Base-by-base conservation (phyloP, 2,329 filamentous ascomycete species). In the Aspergillus tanneri region DNA sequence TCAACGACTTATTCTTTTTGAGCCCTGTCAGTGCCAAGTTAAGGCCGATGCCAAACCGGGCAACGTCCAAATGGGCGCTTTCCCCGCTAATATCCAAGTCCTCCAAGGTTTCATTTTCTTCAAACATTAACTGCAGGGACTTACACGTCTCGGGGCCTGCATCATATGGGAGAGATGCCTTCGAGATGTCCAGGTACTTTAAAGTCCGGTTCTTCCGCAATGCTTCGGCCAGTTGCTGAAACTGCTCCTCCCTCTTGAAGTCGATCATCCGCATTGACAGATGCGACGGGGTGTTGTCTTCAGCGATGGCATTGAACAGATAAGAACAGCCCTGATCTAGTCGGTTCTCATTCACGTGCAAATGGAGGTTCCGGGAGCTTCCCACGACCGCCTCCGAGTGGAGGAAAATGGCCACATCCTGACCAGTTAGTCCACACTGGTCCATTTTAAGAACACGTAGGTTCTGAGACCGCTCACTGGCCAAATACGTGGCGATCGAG, bases 81-180 rank as follows among this genome's bases (percentile, higher is more conserved):
- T 88, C 85, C 7, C 85, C 85, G 21, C 84, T 87, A 36, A 88
- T 84, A 62, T 88, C 82, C 10, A 88, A 69, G 62, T 83, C 83
- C 56, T 84, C 76, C 2, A 88, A 70, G 1, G 81, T 83, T n/a
- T 75, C 74, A 52, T 88, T 88, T 43, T 85, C 78, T 25, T 82
- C 80, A 57, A 88, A 85, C 68, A 88, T 78, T 41, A 75, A 65
- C 52, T 83, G 79, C 46, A 88, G 66, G 11, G 81, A 78, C 50
- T 79, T 77, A 58, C 83, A 87, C 0, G 85, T 88, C 48, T 86
- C 83, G 8, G 81, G 78, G 7, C 81, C 80, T 3, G 85, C 85
- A 61, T 88, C 85, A 45, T 83, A 83, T 11, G 85, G 85, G 18
- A 88, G 71, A 0, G 84, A 87, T 1, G 83, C 82, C 55, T 86